phyloP scores from a whole-genome alignment of 306 rosid species.

The Quercus rubra region DNA sequence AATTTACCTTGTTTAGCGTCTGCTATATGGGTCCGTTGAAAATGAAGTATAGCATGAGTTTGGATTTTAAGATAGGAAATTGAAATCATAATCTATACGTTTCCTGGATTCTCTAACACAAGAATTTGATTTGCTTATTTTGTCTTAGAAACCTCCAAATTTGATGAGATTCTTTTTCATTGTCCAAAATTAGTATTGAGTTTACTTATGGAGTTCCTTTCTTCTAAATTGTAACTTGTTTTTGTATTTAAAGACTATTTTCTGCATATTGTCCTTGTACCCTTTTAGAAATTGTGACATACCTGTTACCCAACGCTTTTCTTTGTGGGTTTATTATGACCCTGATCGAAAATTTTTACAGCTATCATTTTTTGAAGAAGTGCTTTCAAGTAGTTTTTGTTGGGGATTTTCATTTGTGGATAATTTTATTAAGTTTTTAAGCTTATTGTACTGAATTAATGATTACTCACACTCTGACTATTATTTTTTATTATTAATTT shows the following conservation, averaged over 20 bases:
- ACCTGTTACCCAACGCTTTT: no score
- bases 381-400: not conserved
- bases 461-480: not conserved
- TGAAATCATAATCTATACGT: not conserved
- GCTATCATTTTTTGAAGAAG: not conserved
- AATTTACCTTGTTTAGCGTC: no score
- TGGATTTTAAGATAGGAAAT: not conserved
- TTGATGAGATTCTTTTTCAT: not conserved
- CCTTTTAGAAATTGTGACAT: not conserved
- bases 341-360: not conserved
- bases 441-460: not conserved
- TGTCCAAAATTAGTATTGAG: not conserved
- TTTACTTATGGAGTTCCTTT: not conserved
- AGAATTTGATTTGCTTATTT: not conserved
- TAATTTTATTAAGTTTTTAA: not conserved
- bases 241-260: not conserved
- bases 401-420: not conserved
- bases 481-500: conserved; percentile 4
- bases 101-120: not conserved
- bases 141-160: not conserved
- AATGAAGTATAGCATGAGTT: not conserved
- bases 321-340: not conserved
- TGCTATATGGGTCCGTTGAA: not conserved
- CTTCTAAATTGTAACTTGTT: not conserved
- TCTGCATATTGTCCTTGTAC: not conserved